A percentile compares a stretch with the other conserved stretches of the same genome.
These are phyloP conservation scores for Trypanosomatidae sp. DNA, from an alignment of 208 protist species.

Conservation along the genomic window DNA sequence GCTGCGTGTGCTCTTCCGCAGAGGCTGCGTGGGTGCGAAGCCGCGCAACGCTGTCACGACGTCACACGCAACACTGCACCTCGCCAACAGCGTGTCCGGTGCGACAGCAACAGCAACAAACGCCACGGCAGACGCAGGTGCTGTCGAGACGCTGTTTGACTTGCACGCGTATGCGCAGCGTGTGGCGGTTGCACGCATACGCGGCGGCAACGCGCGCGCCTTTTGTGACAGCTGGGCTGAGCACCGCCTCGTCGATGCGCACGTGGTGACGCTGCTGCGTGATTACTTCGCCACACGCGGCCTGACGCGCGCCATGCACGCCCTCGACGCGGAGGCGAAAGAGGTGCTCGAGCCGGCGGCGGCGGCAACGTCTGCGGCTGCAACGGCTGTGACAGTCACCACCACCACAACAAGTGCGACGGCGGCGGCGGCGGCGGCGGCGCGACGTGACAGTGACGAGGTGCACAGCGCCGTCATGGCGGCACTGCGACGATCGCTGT, in stretches of 20 bases:
- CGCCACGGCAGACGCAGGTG: background rate
- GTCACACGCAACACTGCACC: no score
- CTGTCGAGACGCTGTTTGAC: slow-evolving; percentile 15
- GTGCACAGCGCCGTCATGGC: no score
- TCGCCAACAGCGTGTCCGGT: background rate
- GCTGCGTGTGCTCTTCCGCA: slow-evolving; percentile 31
- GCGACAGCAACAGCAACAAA: background rate
- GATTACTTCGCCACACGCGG: slow-evolving; percentile 34
- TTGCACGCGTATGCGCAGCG: slow-evolving; percentile 9
- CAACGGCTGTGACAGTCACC: no score
- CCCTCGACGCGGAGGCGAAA: slow-evolving; percentile 24
- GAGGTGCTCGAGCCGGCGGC: slow-evolving; percentile 8
- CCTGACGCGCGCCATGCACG: slow-evolving; percentile 15
- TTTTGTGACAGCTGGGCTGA: background rate
- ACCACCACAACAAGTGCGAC: no score
- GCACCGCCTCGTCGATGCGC: slow-evolving; percentile 9
- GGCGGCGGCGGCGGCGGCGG: no score
- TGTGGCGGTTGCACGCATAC: slow-evolving; percentile 7
- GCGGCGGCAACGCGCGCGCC: background rate
- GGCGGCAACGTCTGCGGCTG: no score
- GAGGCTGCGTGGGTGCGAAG: slow-evolving; percentile 5
- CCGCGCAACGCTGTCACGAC: background rate
- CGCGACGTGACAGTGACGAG: no score
- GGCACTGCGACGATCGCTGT: no score
- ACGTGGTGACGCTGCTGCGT: slow-evolving; percentile 21